phyloP scores from a whole-genome alignment of 805 yeast genomes.

The Wickerhamiella shivajii region DNA sequence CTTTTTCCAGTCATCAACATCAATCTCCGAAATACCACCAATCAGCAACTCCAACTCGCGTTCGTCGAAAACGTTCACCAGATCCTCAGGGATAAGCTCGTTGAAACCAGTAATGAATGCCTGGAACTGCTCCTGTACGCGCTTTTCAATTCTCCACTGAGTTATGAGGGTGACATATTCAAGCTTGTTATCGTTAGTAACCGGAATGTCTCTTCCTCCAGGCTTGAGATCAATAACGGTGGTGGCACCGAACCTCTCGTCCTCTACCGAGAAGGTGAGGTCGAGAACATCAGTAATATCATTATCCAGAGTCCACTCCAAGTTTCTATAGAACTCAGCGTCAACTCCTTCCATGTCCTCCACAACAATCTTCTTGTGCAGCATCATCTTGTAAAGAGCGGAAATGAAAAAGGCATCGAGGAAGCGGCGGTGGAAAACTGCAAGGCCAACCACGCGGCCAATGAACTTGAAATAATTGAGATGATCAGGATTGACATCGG shows the following conservation, averaged over 20 bases:
- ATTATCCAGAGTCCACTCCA: conserved; percentile 92
- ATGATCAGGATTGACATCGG: conserved; percentile 95
- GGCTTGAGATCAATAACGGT: conserved; percentile 82
- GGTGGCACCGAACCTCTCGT: conserved; percentile 89
- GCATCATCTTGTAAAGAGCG: conserved; percentile 94
- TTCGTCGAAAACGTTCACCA: conserved; percentile 93
- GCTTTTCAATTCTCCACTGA: conserved; percentile 87
- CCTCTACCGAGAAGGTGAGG: conserved; percentile 71
- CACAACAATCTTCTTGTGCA: conserved; percentile 82
- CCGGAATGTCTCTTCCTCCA: conserved; percentile 77
- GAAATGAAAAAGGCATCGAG: conserved; percentile 97
- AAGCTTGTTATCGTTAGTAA: conserved; percentile 84
- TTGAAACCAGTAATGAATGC: conserved; percentile 96
- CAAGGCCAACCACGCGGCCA: conserved; percentile 95
- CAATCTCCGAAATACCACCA: conserved; percentile 97
- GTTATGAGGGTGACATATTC: conserved; percentile 91
- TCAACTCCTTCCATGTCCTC: conserved; percentile 99
- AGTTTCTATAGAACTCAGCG: conserved; percentile 86
- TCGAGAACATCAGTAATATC: conserved; percentile 81
- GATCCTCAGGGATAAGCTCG: conserved; percentile 92
- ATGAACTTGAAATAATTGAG: conserved; percentile 94
- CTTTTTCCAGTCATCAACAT: conserved; percentile 97
- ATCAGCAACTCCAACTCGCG: conserved; percentile 90
- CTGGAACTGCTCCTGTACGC: conserved; percentile 90
- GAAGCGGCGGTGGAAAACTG: conserved; percentile 96